These are phyloP conservation scores for Diutina neorugosa DNA, from an alignment of 1,139 yeast species.

Conservation along the genomic window DNA sequence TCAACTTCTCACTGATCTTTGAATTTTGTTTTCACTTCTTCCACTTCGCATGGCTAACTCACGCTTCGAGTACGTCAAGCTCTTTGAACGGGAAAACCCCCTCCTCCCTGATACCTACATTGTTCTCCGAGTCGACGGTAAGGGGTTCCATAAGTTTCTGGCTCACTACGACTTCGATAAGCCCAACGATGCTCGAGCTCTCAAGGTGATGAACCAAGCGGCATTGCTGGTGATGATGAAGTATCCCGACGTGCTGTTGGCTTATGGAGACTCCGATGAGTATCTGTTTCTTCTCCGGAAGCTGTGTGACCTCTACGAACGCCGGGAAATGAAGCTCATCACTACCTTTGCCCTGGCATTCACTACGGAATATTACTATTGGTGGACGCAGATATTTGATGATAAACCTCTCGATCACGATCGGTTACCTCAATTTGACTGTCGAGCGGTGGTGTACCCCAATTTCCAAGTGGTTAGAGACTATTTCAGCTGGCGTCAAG, in stretches of 20 bases:
- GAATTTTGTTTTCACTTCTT: neutral
- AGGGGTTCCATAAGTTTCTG: conserved; percentile 85
- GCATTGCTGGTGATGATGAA: conserved; percentile 54
- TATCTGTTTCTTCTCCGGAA: conserved; percentile 66
- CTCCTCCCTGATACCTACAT: conserved; percentile 74
- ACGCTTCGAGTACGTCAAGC: conserved; percentile 72
- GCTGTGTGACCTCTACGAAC: conserved; percentile 56
- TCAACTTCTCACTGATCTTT: too few species aligned
- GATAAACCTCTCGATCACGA: conserved; percentile 22
- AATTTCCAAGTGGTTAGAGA: conserved; percentile 48
- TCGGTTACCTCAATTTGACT: conserved; percentile 78
- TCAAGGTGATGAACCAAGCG: conserved; percentile 69
- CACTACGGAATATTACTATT: conserved; percentile 59
- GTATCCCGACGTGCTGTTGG: conserved; percentile 63
- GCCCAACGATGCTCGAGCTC: conserved; percentile 77
- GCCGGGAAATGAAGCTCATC: conserved; percentile 69
- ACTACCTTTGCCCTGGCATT: conserved; percentile 76
- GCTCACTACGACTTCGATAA: conserved; percentile 60
- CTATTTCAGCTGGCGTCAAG: conserved; percentile 92
- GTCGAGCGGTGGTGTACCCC: conserved; percentile 84
- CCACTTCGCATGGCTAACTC: conserved; percentile 56
- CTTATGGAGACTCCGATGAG: conserved; percentile 95
- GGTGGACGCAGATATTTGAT: conserved; percentile 55
- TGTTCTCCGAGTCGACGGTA: conserved; percentile 82
- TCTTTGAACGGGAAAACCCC: conserved; percentile 63